These are phyloP conservation scores for Clonostachys rosea DNA, from an alignment of 2,329 filamentous ascomycete species.

Conservation along the genomic window DNA sequence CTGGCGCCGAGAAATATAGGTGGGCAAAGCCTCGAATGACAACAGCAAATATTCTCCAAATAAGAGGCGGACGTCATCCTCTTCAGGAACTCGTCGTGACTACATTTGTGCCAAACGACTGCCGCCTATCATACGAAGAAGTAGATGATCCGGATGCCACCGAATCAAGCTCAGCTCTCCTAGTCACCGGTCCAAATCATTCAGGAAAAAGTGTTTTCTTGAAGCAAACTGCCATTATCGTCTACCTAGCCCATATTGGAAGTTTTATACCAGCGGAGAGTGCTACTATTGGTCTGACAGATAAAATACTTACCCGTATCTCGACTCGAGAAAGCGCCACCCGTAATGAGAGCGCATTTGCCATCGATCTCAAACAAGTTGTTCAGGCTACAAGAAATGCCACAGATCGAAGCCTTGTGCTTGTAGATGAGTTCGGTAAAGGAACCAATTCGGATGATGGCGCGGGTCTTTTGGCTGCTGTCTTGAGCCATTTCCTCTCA, in stretches of 20 bases:
- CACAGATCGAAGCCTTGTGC: conserved; percentile 70
- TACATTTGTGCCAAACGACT: conserved; percentile 80
- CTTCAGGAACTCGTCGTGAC: conserved; percentile 81
- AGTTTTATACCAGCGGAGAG: conserved; percentile 81
- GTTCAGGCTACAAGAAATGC: conserved; percentile 70
- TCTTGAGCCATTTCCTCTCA: conserved; percentile 51
- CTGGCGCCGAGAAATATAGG: conserved; percentile 70
- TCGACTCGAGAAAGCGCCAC: conserved; percentile 64
- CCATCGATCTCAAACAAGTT: conserved; percentile 83
- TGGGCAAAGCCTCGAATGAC: conserved; percentile 69
- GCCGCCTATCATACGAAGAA: conserved; percentile 57
- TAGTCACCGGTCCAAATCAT: conserved; percentile 91
- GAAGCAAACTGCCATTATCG: conserved; percentile 86
- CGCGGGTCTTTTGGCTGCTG: conserved; percentile 51
- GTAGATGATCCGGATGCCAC: conserved; percentile 6
- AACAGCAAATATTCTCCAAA: conserved; percentile 63
- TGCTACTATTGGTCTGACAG: conserved; percentile 80
- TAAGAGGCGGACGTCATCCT: conserved; percentile 77
- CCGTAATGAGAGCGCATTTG: conserved; percentile 56
- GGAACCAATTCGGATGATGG: conserved; percentile 56
- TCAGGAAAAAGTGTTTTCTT: conserved; percentile 96
- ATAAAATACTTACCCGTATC: conserved; percentile 86
- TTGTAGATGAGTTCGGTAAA: conserved; percentile 90
- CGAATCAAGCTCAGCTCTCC: conserved; percentile 53
- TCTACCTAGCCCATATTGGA: conserved; percentile 89